Evolutionary conservation across 2,329 filamentous ascomycete genomes (phyloP), one percentile per base, ranked within the genome.

Genomic region (Allantophomopsis cytisporea): DNA sequence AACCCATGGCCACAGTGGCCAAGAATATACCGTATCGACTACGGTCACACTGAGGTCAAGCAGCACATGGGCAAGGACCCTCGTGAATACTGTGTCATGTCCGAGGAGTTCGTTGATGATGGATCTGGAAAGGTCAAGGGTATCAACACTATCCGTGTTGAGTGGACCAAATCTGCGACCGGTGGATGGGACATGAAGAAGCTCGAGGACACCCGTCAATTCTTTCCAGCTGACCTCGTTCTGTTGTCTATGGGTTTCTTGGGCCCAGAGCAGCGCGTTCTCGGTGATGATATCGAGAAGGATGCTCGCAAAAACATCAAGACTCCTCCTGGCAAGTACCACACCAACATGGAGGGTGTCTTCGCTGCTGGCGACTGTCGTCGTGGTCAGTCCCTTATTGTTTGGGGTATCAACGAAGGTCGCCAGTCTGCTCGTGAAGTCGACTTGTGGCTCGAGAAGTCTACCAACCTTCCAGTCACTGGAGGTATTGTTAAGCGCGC

Each of bases 151-250:
- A 76, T 91, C 43, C 86, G 89, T 40, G 88, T 96, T 34, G 88
- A 95, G 60, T 96, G 89, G 89, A 91, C 86, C 51, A 91, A 88
- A 70, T 85, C 79, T 39, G 72, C 84, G 20, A 80, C 76, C 45
- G 88, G 88, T 48, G 88, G 88, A 35, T 96, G 89, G 89, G 89
- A 95, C 63, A 95, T 96, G 87, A 94, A 94, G 73, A 89, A 94
- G 61, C 71, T 94, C 23, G 88, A 94, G 49, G 87, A 84, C 31
- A 89, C 83, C 45, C 83, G 94, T 66, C 79, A 95, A 58, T 93
- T 93, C 72, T 95, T 95, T 81, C 86, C 86, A 31, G 89, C 89
- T 20, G 89, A 96, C 55, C 75, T 96, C 32, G 88, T 96, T 35
- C 75, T 95, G 35, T 69, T 96, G 37, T 94, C 89, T 38, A 95